phyloP scores from a whole-genome alignment of 75 land plant species.

The Picea glauca region DNA sequence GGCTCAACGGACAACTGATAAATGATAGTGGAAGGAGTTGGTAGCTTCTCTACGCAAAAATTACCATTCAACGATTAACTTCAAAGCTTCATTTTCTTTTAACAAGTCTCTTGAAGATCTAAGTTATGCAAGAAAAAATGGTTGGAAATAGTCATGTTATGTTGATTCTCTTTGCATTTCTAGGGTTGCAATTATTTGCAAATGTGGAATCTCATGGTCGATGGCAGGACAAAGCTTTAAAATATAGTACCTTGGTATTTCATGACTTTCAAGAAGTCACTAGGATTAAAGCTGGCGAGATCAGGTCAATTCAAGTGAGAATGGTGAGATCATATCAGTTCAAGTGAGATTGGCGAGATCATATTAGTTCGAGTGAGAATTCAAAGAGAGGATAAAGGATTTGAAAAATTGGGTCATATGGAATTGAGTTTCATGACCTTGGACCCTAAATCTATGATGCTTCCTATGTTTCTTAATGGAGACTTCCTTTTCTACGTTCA shows the following conservation, averaged over 20 bases:
- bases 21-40: too few relatives aligned
- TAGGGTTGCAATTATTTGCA: too few relatives aligned
- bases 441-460: conserved; percentile 53
- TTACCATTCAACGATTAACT: too few relatives aligned
- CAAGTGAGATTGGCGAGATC: neutral
- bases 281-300: neutral
- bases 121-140: too few relatives aligned
- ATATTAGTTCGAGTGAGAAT: neutral
- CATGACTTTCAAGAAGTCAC: neutral
- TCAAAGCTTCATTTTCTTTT: too few relatives aligned
- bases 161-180: too few relatives aligned
- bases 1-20: too few relatives aligned
- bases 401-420: neutral
- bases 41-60: too few relatives aligned
- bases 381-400: neutral
- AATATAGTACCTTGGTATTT: neutral
- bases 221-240: neutral
- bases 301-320: neutral
- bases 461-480: conserved; percentile 48
- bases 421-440: conserved; percentile 33
- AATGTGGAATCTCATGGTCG: neutral
- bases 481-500: conserved; percentile 60
- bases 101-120: too few relatives aligned
- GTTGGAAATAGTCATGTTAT: too few relatives aligned
- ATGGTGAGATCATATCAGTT: too few relatives aligned